Conservation (phyloP, 768 basidiomycete genomes). For the Leccinum sublutescens region DNA sequence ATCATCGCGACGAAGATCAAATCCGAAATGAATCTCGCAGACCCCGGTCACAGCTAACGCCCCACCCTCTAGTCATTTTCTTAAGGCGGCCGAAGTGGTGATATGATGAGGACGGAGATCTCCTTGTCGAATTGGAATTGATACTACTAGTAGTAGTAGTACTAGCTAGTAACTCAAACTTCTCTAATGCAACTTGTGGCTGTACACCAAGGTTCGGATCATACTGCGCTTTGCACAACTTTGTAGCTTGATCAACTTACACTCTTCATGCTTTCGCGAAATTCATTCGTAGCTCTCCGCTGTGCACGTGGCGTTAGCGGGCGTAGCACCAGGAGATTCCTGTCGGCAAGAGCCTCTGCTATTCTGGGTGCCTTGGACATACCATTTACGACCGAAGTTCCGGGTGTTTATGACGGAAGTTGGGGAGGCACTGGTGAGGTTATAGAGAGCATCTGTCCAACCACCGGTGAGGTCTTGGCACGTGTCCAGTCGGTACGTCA, state of each 20-base stretch:
- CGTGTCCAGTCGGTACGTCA: constrained; percentile 62
- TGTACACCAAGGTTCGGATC: constrained; percentile 17
- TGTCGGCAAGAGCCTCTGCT: constrained; percentile 70
- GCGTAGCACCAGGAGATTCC: constrained; percentile 1
- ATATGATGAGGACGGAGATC: not conserved
- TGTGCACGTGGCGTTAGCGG: constrained; percentile 18
- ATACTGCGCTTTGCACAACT: not conserved
- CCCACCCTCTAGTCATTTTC: not conserved
- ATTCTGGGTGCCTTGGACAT: constrained; percentile 68
- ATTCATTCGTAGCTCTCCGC: constrained; percentile 9
- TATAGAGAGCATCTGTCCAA: constrained; percentile 72
- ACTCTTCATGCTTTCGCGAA: constrained; percentile 27
- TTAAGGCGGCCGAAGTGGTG: constrained; percentile 5
- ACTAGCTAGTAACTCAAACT: not conserved
- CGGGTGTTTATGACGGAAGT: constrained; percentile 79
- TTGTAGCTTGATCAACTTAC: not conserved
- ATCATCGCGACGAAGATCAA: constrained; percentile 30
- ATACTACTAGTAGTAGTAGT: too few species aligned
- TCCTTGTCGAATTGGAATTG: not conserved
- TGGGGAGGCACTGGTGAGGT: constrained; percentile 78
- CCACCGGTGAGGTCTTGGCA: constrained; percentile 84
- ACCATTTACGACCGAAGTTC: constrained; percentile 49
- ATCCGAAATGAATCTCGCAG: constrained; percentile 10
- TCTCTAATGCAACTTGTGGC: constrained; percentile 15
- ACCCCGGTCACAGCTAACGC: constrained; percentile 21